These are phyloP conservation scores for Magnolia kwangsiensis DNA, from an alignment of 164 flowering plant genomes.

Conservation along the genomic window DNA sequence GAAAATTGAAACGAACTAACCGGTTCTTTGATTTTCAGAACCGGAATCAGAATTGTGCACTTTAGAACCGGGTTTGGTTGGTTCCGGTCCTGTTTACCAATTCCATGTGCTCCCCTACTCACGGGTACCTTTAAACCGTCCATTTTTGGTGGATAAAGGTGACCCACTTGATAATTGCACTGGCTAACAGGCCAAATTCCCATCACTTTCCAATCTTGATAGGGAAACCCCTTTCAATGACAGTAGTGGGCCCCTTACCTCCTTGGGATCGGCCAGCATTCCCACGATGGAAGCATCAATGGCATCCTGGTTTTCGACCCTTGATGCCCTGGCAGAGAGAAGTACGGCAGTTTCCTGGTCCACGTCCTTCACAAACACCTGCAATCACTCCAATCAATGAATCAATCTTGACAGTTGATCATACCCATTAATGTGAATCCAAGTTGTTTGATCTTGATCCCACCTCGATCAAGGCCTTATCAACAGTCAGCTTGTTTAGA, in stretches of 20 bases:
- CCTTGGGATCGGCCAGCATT: conserved; percentile 44
- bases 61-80: no score
- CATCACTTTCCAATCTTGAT: no score
- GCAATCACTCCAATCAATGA: neutral
- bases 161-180: no score
- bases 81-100: no score
- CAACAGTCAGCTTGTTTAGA: conserved; percentile 84
- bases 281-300: conserved; percentile 43
- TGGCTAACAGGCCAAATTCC: no score
- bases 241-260: conserved; percentile 17
- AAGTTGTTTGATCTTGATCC: neutral
- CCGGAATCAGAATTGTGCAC: no score
- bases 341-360: conserved; percentile 31
- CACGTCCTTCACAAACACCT: conserved; percentile 31
- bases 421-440: neutral
- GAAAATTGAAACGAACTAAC: no score
- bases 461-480: conserved; percentile 44
- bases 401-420: neutral
- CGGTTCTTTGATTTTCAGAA: no score
- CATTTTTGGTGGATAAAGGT: no score
- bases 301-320: conserved; percentile 48
- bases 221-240: no score
- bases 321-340: conserved; percentile 37
- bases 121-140: no score
- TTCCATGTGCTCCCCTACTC: no score